phyloP scores from a whole-genome alignment of 805 yeast species.

The Pachysolen tannophilus region DNA sequence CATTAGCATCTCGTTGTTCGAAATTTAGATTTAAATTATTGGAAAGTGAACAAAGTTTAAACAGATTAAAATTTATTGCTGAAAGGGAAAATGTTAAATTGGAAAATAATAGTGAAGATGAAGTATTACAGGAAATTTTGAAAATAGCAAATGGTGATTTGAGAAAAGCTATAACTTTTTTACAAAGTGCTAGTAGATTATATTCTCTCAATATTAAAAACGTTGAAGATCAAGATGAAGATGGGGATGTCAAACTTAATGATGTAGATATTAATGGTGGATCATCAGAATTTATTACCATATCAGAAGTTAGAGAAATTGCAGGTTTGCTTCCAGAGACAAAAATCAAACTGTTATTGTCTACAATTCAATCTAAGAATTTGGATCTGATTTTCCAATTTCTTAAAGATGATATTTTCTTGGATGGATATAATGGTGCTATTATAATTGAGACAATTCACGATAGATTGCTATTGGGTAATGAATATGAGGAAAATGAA shows the following conservation, averaged over 20 bases:
- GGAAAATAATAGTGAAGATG: conserved; percentile 30
- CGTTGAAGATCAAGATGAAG: conserved; percentile 13
- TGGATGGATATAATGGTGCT: conserved; percentile 24
- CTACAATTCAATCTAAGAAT: conserved; percentile 14
- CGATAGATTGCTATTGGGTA: conserved; percentile 19
- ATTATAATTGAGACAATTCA: conserved; percentile 23
- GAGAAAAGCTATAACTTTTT: conserved; percentile 82
- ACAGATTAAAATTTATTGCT: conserved; percentile 56
- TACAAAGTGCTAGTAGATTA: conserved; percentile 75
- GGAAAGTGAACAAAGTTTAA: conserved; percentile 62
- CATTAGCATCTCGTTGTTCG: conserved; percentile 92
- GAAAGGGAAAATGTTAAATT: conserved; percentile 33
- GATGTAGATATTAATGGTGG: conserved; percentile 12
- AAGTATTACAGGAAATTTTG: conserved; percentile 55
- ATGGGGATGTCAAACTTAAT: conserved; percentile 26
- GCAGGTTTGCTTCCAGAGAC: conserved; percentile 24
- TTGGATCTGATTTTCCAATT: conserved; percentile 17
- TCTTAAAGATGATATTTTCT: conserved; percentile 19
- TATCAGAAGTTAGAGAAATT: conserved; percentile 17
- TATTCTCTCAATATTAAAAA: conserved; percentile 19
- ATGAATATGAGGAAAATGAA: conserved; percentile 20
- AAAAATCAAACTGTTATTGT: conserved; percentile 13
- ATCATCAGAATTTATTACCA: conserved; percentile 10
- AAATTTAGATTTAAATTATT: conserved; percentile 85
- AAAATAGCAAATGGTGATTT: conserved; percentile 82